Percentiles rank a stretch among this genome's conserved stretches.
These are phyloP conservation scores for Leccinum aurantiacum DNA, from an alignment of 768 basidiomycete species.

Conservation along the genomic window DNA sequence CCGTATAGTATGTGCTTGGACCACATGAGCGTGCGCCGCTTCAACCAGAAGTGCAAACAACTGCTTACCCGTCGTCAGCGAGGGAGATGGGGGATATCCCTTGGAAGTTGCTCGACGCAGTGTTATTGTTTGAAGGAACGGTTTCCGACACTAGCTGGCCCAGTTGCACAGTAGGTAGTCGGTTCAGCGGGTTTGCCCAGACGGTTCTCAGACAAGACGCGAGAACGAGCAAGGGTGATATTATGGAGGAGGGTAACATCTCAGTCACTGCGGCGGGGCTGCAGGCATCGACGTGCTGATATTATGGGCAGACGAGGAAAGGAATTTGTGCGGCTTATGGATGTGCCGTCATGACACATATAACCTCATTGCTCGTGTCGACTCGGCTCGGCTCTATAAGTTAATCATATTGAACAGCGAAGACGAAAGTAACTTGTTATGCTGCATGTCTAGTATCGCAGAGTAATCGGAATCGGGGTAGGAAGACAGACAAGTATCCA, in stretches of 20 bases:
- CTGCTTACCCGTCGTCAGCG: slow-evolving; percentile 48
- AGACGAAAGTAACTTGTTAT: neutral
- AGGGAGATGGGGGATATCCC: slow-evolving; percentile 47
- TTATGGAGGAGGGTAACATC: slow-evolving; percentile 19
- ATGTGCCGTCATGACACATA: neutral
- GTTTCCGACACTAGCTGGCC: slow-evolving; percentile 11
- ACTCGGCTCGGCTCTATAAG: neutral
- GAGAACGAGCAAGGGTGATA: slow-evolving; percentile 7
- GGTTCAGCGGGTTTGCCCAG: slow-evolving; percentile 2
- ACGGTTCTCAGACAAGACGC: slow-evolving; percentile 11
- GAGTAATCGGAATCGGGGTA: slow-evolving; percentile 16
- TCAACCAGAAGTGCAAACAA: slow-evolving; percentile 28
- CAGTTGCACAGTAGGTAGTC: slow-evolving; percentile 15
- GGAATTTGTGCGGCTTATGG: neutral
- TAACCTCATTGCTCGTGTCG: neutral
- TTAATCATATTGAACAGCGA: neutral
- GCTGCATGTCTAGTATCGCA: slow-evolving; percentile 9
- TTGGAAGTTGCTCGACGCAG: slow-evolving; percentile 29
- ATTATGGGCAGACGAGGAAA: neutral
- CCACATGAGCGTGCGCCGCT: slow-evolving; percentile 7
- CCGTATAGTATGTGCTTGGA: slow-evolving; percentile 64
- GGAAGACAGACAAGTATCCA: slow-evolving; percentile 37
- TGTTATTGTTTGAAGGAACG: slow-evolving; percentile 13
- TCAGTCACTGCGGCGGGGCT: slow-evolving; percentile 6
- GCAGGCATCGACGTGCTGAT: slow-evolving; percentile 20